A percentile compares a stretch with the other conserved stretches of the same genome.
Evolutionary conservation across 495 filamentous ascomycete genomes (phyloP).

Genomic region (Penicillium steckii): DNA sequence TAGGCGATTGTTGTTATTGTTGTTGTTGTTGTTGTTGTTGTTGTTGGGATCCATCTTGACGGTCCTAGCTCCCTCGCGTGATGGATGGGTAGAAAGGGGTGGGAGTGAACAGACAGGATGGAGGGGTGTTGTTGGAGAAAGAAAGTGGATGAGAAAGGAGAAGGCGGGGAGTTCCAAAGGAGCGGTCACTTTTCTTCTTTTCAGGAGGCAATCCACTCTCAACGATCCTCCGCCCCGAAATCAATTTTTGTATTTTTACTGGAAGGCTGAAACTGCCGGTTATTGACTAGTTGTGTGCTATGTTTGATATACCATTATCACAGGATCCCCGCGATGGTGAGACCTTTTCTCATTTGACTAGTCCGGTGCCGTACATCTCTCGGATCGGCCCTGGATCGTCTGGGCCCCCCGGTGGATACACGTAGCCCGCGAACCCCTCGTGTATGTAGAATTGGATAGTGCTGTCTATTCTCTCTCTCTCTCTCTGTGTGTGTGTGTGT

Average conservation of each 20-base stretch:
- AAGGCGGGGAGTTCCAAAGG: constrained; percentile 31
- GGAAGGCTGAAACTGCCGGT: neutral
- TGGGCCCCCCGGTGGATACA: constrained; percentile 2
- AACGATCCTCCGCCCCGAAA: neutral
- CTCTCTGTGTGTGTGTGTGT: too few relatives aligned
- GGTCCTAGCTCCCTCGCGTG: constrained; percentile 10
- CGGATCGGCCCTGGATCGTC: constrained; percentile 1
- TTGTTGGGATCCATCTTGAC: constrained; percentile 54
- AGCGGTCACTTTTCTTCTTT: too few relatives aligned
- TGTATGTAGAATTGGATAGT: too few relatives aligned
- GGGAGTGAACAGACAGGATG: constrained; percentile 9
- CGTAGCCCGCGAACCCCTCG: neutral
- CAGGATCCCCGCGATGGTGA: neutral
- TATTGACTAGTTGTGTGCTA: neutral
- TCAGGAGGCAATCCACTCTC: constrained; percentile 27
- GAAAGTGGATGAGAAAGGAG: constrained; percentile 24
- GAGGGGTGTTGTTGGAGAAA: constrained; percentile 8
- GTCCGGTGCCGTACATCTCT: neutral
- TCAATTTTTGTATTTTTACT: constrained; percentile 3
- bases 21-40: too few relatives aligned
- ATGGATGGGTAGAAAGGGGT: neutral
- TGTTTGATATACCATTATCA: neutral
- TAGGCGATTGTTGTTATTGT: constrained; percentile 54
- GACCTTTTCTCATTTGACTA: neutral
- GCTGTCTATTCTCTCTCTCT: too few relatives aligned